phyloP scores from a whole-genome alignment of 2,329 filamentous ascomycete species.

The Chrysosporium queenslandicum region DNA sequence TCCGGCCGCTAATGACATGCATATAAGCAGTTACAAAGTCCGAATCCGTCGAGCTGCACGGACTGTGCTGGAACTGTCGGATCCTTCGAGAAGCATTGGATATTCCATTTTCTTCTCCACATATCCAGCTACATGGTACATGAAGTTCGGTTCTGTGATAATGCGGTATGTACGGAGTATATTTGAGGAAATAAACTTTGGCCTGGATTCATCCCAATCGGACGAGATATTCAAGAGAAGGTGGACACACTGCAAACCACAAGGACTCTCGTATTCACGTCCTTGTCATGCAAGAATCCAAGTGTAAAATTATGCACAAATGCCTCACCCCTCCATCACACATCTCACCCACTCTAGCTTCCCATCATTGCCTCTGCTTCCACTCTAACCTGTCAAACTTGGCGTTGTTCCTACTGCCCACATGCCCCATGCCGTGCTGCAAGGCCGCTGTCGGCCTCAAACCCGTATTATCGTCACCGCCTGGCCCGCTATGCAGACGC shows the following conservation, averaged over 20 bases:
- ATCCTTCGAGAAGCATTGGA: not conserved
- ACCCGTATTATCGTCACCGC: conserved; percentile 25
- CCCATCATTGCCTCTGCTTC: conserved; percentile 36
- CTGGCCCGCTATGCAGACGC: conserved; percentile 37
- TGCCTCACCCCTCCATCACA: conserved; percentile 33
- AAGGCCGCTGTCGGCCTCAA: conserved; percentile 37
- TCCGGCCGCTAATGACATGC: conserved; percentile 1
- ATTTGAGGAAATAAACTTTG: no score
- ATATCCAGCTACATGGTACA: no score
- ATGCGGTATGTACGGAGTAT: no score
- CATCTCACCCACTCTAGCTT: conserved; percentile 38
- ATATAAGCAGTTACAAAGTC: not conserved
- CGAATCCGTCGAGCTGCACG: not conserved
- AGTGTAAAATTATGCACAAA: not conserved
- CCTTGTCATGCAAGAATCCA: not conserved
- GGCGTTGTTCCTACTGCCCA: conserved; percentile 36
- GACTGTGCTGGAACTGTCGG: not conserved
- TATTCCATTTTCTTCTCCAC: no score
- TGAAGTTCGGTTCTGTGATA: no score
- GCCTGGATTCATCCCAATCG: no score
- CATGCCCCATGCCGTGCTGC: conserved; percentile 39
- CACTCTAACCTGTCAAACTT: conserved; percentile 28
- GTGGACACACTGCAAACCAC: not conserved
- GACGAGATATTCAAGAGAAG: no score
- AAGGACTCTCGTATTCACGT: not conserved